Base-by-base conservation (phyloP, 176 grass and related monocot genomes). In the Aechmea fasciata region DNA sequence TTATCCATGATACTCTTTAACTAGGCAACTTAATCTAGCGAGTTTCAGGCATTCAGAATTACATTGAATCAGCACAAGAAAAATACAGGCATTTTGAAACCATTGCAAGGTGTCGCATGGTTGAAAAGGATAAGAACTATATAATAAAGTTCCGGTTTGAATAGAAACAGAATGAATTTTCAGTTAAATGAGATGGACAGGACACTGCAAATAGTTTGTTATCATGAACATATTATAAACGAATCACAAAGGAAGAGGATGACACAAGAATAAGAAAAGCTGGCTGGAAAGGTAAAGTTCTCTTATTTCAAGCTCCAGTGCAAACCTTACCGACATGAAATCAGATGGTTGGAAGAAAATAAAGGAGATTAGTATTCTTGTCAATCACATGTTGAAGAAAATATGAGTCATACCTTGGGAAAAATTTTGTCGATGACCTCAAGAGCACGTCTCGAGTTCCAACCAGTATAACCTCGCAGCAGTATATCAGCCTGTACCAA, bases 361-460 rank as follows among this genome's bases (percentile, higher is more conserved):
- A 41, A 41, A 41, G 33, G 33, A 6, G 5, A 41, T 0, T 41
- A 41, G 33, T 41, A 41, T 41, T 41, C 33, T 41, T 41, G 33
- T 41, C 5, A 7, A 41, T 41, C 33, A 61, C 9, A 71, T 64
- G 23, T 17, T 23, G 51, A 47, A 59, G 47, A 50, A 72, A 50
- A 52, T 50, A 63, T 15, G 2, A 59, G 12, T 14, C 33, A 61
- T 69, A 92, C 92, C 88, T 81, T 89, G 50, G 88, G 88, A 62
- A 96, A 92, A 71, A 96, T 53, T 85, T 92, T 78, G 71, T 92
- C 73, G 6, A 96, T 78, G 55, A 96, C 80, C 73, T 92, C 70
- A 70, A 96, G 57, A 28, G 88, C 92, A 7, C 92, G 83, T 76
- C 81, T 89, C 20, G 92, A 89, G 81, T 96, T 96, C 93, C 93